Evolutionary conservation across 2,329 filamentous ascomycete species (phyloP).

Genomic region (Ambrosiella beaveri): DNA sequence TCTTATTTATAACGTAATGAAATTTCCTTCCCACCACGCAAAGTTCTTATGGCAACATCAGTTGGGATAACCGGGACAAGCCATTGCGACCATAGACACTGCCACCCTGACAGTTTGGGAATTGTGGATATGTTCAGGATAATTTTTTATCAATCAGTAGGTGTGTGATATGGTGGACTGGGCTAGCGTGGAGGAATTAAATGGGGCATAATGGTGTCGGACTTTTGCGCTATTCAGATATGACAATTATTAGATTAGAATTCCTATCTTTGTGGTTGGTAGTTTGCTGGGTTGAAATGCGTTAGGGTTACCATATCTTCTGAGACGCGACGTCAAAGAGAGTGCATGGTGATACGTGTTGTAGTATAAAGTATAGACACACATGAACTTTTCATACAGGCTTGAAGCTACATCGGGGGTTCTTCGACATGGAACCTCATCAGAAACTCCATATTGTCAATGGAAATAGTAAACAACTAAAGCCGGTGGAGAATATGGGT

Average conservation of each 20-base stretch:
- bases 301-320: too few species aligned
- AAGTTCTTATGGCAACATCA: too few species aligned
- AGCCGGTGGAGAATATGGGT: not conserved
- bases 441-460: too few species aligned
- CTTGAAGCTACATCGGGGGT: too few species aligned
- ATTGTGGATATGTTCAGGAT: not conserved
- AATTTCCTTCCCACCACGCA: not conserved
- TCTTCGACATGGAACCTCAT: too few species aligned
- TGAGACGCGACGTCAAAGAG: not conserved
- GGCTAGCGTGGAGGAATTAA: not conserved
- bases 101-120: not conserved
- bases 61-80: too few species aligned
- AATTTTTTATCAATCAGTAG: not conserved
- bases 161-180: not conserved
- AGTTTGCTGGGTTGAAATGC: too few species aligned
- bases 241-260: too few species aligned
- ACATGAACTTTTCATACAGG: not conserved
- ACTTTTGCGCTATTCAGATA: too few species aligned
- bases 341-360: not conserved
- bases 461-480: not conserved
- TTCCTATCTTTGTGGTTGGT: too few species aligned
- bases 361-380: not conserved
- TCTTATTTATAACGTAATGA: not conserved
- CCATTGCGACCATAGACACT: too few species aligned
- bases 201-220: not conserved